These are phyloP conservation scores for Venturia pyrina DNA, from an alignment of 2,329 filamentous ascomycete genomes.

Conservation along the genomic window DNA sequence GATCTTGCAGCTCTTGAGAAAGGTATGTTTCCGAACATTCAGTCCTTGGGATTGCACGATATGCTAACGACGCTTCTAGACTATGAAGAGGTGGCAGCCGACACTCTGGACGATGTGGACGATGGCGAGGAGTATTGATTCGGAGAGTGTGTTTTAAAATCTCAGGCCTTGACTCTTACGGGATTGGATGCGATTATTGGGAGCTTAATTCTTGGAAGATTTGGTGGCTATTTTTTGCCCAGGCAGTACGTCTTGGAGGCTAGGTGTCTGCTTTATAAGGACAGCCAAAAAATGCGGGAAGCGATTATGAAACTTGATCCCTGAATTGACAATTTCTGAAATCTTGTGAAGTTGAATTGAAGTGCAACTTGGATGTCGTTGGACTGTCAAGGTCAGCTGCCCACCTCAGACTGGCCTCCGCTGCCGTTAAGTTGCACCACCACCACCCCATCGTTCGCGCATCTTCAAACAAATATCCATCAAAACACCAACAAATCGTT, in stretches of 20 bases:
- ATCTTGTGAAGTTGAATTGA: background rate
- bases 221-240: background rate
- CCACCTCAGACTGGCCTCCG: background rate
- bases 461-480: background rate
- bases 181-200: background rate
- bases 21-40: constrained; percentile 25
- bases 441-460: background rate
- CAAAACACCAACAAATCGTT: background rate
- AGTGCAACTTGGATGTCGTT: background rate
- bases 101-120: constrained; percentile 52
- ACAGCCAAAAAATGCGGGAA: background rate
- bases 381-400: background rate
- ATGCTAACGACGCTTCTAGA: constrained; percentile 24
- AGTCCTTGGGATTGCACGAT: background rate
- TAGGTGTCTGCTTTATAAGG: constrained; percentile 6
- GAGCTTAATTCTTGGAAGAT: background rate
- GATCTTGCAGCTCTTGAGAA: constrained; percentile 77
- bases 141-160: background rate
- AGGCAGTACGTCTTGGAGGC: background rate
- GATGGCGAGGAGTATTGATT: constrained; percentile 39
- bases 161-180: background rate
- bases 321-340: background rate
- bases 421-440: background rate
- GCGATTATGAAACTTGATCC: background rate
- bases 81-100: constrained; percentile 74